Evolutionary conservation across 2,329 filamentous ascomycete genomes (phyloP), one percentile per base, ranked within the genome.

Genomic region (Annulohypoxylon truncatum): DNA sequence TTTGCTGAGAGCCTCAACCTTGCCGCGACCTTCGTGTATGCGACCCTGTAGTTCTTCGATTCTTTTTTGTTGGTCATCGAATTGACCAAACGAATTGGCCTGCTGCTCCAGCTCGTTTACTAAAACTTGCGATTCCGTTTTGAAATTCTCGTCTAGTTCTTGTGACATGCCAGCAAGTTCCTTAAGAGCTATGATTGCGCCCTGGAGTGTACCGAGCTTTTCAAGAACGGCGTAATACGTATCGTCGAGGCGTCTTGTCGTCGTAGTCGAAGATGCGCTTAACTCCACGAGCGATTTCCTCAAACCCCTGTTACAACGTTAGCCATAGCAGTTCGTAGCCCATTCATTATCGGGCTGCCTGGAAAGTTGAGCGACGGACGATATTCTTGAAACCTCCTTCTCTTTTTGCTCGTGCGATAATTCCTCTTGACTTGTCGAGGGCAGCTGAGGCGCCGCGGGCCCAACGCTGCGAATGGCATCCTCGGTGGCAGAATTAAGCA

Each of bases 191-290:
- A 82, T 77, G 38, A 94, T 85, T 0, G 89, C 92, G 70, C 82
- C 85, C 57, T 90, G 89, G 35, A 94, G 81, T 0, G 83, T 77
- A 52, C 84, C 85, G 51, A 91, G 83, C 74, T 90, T 92, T 75
- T 92, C 89, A 28, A 93, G 82, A 8, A 94, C 85, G 0, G 87
- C 86, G 69, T 92, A 91, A 79, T 94, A 94, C 2, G 90, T 90
- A 63, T 91, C 87, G 76, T 94, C 91, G 42, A 95, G 85, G 31
- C 85, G 85, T 65, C 85, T 83, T 13, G 89, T 92, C 22, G 89
- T 87, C 20, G 83, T 79, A 59, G 87, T 83, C 20, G 90, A 90
- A 75, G 89, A 84, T 29, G 84, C 80, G 71, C 84, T 84, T 9
- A 94, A 82, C 51, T 85, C 81, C 22, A 77, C 74, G 0, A 89